A percentile compares a stretch with the other conserved stretches of the same genome.
These are phyloP conservation scores for Pleurotus pulmonarius DNA, from an alignment of 768 basidiomycete species.

Conservation along the genomic window DNA sequence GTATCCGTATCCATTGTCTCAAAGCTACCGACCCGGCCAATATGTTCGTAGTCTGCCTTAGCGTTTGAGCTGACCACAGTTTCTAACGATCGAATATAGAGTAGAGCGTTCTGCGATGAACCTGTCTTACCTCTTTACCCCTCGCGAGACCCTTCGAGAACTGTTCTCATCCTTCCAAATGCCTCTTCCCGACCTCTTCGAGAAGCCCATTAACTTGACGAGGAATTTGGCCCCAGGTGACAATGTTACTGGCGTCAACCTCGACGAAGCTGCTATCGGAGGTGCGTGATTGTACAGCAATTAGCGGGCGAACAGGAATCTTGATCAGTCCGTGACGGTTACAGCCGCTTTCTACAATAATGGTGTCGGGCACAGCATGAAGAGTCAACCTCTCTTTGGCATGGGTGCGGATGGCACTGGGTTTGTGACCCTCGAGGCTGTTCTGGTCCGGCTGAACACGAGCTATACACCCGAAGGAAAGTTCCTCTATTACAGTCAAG, in stretches of 20 bases:
- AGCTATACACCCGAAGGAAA: conserved; percentile 18
- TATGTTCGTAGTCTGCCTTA: conserved; percentile 22
- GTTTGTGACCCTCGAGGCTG: conserved; percentile 17
- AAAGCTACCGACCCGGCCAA: conserved; percentile 26
- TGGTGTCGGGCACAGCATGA: conserved; percentile 27
- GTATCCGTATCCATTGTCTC: conserved; percentile 31
- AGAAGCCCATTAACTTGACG: conserved; percentile 19
- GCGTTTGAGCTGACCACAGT: neutral
- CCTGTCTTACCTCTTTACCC: conserved; percentile 32
- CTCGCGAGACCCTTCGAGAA: conserved; percentile 23
- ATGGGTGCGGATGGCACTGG: conserved; percentile 16
- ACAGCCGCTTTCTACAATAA: conserved; percentile 30
- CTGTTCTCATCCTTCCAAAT: conserved; percentile 30
- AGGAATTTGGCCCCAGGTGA: neutral
- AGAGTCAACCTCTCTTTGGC: conserved; percentile 12
- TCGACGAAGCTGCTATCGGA: conserved; percentile 18
- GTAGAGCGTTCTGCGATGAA: conserved; percentile 16
- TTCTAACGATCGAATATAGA: conserved; percentile 12
- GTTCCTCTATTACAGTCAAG: conserved; percentile 13
- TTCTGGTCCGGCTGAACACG: conserved; percentile 18
- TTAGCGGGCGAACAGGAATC: neutral
- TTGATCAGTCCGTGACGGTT: neutral
- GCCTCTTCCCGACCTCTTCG: conserved; percentile 23
- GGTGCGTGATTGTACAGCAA: conserved; percentile 12
- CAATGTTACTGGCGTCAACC: conserved; percentile 14